Evolutionary conservation across 2,329 filamentous ascomycete species (phyloP), one percentile per base, ranked within the genome.

Genomic region (Claviceps cyperi): DNA sequence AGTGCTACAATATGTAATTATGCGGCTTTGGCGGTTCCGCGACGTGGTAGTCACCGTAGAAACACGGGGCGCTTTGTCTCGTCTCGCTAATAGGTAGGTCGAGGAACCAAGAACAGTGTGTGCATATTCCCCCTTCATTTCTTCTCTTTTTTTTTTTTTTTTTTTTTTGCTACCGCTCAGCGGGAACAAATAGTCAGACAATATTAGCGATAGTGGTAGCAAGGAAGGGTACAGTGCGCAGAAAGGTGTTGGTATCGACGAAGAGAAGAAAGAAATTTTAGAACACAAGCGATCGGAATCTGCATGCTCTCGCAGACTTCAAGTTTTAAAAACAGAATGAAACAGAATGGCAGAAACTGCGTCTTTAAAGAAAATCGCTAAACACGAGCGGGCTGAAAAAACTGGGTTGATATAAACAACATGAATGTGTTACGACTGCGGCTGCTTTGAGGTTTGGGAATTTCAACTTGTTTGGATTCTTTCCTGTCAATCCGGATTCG

Each of bases 401-500:
- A n/a, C n/a, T n/a, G n/a, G n/a, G n/a, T n/a, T n/a, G 11, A 14
- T 6, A 22, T 22, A 5, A 22, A 22, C n/a, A 22, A 22, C 22
- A 22, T 5, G 22, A 22, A 22, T 22, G 28, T 32, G 24, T 28
- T 28, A 28, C 24, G 24, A 28, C 8, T 9, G 24, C 9, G 24
- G 8, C 24, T 32, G 28, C 28, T 32, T 32, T 32, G 28, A 32
- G 9, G 4, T 11, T 11, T 32, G 1, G 28, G 9, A 9, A 32
- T 14, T 36, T 45, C 3, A 2, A n/a, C 9, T 13, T 47, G 19
- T 22, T 15, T 13, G n/a, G 5, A 9, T 15, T 15, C n/a, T 36
- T 17, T 13, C 36, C 9, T 32, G 28, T 56, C 67, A 77, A 65
- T 92, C 87, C 17, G 87, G 87, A 66, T 94, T 94, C 58, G 87